These are phyloP conservation scores for Colletotrichum ledebouriae DNA, from an alignment of 2,329 filamentous ascomycete species.

Conservation along the genomic window DNA sequence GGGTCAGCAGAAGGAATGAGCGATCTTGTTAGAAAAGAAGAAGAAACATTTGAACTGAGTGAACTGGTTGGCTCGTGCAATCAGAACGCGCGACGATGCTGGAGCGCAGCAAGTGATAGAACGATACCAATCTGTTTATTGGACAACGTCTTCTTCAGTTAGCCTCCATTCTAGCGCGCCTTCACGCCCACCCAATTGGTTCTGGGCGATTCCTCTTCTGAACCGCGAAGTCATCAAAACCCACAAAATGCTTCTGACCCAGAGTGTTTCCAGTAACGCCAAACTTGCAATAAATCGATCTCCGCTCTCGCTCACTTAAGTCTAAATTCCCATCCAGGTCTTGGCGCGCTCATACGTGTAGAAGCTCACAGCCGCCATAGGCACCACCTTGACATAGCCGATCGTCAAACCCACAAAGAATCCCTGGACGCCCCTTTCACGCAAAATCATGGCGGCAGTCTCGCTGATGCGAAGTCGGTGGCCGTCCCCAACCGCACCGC, in stretches of 20 bases:
- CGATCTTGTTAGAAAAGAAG: not conserved
- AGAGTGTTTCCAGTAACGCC: constrained; percentile 38
- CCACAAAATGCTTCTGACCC: constrained; percentile 37
- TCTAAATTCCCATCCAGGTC: constrained; percentile 73
- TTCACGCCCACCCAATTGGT: constrained; percentile 19
- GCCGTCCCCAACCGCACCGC: constrained; percentile 92
- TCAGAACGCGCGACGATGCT: not conserved
- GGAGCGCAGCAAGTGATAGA: constrained; percentile 9
- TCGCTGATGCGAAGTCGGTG: constrained; percentile 82
- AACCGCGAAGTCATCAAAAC: constrained; percentile 27
- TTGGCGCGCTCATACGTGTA: constrained; percentile 77
- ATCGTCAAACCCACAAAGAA: constrained; percentile 96
- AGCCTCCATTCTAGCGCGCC: constrained; percentile 33
- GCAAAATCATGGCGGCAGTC: constrained; percentile 80
- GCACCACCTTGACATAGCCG: constrained; percentile 94
- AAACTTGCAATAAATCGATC: constrained; percentile 22
- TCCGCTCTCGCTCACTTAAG: not conserved
- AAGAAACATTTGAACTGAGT: constrained; percentile 4
- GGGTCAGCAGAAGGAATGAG: constrained; percentile 48
- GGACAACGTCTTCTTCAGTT: constrained; percentile 28
- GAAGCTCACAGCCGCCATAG: constrained; percentile 82
- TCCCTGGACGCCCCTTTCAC: constrained; percentile 81
- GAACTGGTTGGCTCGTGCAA: no score
- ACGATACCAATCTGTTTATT: constrained; percentile 27
- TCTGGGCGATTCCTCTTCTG: constrained; percentile 28